A percentile compares a stretch with the other conserved stretches of the same genome.
Conservation (phyloP, 306 rosid species). For the Quercus dentata region DNA sequence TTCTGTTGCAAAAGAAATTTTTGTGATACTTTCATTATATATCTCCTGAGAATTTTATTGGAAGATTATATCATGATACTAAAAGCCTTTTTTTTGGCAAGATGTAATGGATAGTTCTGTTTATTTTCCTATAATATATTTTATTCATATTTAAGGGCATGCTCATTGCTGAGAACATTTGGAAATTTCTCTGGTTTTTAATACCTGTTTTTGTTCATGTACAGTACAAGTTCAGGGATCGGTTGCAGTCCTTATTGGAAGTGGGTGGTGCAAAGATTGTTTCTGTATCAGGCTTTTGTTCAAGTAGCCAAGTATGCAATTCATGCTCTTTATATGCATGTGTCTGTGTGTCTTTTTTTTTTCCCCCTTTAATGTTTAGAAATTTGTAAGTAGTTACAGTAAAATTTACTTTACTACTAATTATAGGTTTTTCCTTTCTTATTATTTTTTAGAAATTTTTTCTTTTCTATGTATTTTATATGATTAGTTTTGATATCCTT, state of each 20-base stretch:
- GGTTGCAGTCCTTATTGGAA: constrained; percentile 57
- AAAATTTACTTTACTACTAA: neutral
- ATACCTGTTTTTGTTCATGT: constrained; percentile 13
- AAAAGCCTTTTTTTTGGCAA: neutral
- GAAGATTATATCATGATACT: neutral
- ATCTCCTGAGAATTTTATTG: neutral
- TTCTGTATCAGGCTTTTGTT: constrained; percentile 50
- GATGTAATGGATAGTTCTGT: neutral
- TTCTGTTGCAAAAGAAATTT: neutral
- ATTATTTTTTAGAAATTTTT: no score
- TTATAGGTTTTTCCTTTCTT: neutral
- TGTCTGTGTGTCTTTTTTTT: neutral
- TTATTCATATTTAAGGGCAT: constrained; percentile 15
- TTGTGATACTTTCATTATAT: neutral
- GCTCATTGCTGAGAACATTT: neutral
- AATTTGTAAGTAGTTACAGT: neutral
- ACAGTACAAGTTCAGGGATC: constrained; percentile 65
- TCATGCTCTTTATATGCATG: constrained; percentile 13
- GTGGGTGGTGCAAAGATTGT: constrained; percentile 66
- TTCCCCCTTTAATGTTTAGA: no score
- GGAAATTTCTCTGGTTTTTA: constrained; percentile 2
- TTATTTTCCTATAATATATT: constrained; percentile 7
- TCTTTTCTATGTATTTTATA: no score
- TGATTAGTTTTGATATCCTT: no score
- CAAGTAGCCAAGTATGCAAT: constrained; percentile 59